phyloP scores from a whole-genome alignment of 176 grass and related monocot genomes.

The Miscanthus lutarioriparius region DNA sequence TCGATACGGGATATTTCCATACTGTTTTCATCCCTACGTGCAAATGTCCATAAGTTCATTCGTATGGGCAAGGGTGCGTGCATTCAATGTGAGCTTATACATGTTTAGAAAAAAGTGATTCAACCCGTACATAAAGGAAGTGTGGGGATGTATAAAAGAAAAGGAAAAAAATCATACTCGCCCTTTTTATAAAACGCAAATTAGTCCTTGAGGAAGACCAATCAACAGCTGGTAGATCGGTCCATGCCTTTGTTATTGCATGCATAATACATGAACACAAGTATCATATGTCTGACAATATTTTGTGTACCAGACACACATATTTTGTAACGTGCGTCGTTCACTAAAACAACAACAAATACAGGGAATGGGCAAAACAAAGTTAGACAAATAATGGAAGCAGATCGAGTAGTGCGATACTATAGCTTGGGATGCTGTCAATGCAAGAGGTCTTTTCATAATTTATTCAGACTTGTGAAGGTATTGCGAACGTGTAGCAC shows the following conservation, averaged over 20 bases:
- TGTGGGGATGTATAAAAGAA: too few relatives aligned
- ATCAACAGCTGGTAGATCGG: not conserved
- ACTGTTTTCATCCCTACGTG: too few relatives aligned
- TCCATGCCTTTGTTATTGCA: not conserved
- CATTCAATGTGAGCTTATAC: too few relatives aligned
- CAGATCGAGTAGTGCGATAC: not conserved
- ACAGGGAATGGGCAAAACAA: not conserved
- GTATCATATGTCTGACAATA: not conserved
- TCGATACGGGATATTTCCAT: too few relatives aligned
- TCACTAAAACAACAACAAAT: not conserved
- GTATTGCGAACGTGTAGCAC: slow-evolving; percentile 13
- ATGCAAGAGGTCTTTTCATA: not conserved
- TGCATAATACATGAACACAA: not conserved
- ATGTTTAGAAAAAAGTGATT: too few relatives aligned
- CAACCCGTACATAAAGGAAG: too few relatives aligned
- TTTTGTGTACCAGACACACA: not conserved
- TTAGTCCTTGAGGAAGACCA: not conserved
- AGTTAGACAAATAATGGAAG: not conserved
- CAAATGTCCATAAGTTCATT: too few relatives aligned
- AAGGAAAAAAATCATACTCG: too few relatives aligned
- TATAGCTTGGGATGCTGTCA: not conserved
- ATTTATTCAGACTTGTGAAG: not conserved
- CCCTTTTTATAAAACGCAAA: too few relatives aligned
- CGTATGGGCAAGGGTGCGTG: too few relatives aligned
- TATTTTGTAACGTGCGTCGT: not conserved